Percentiles rank a stretch among this genome's conserved stretches.
Conservation (phyloP, 306 rosid genomes). For the Psophocarpus tetragonolobus region DNA sequence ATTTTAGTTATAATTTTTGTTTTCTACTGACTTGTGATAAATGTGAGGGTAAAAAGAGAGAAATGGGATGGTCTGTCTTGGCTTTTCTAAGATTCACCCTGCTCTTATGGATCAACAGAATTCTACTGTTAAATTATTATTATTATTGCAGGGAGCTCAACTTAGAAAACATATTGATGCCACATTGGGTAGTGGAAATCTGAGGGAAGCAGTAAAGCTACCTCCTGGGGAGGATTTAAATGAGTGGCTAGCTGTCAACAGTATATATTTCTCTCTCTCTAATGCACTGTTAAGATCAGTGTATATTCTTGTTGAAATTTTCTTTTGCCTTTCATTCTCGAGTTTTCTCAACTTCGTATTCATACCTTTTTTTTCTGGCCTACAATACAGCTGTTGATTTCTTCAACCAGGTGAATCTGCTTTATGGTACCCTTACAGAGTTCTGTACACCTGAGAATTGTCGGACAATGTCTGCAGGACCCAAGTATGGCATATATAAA, state of each 20-base stretch:
- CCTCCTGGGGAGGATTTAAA: constrained; percentile 99
- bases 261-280: constrained; percentile 52
- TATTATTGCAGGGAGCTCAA: constrained; percentile 89
- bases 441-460: constrained; percentile 96
- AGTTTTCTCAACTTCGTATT: constrained; percentile 25
- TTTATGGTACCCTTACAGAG: constrained; percentile 96
- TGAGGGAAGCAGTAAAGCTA: constrained; percentile 99
- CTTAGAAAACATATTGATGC: constrained; percentile 98
- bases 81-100: constrained; percentile 5
- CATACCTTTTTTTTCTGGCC: constrained; percentile 7
- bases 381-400: constrained; percentile 91
- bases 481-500: constrained; percentile 70
- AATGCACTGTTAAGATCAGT: constrained; percentile 29
- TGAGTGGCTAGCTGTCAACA: constrained; percentile 99
- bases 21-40: not conserved
- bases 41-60: not conserved
- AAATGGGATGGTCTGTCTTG: not conserved
- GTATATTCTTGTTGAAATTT: constrained; percentile 32
- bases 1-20: constrained; percentile 3
- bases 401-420: constrained; percentile 99
- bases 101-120: not conserved
- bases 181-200: constrained; percentile 94
- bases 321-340: constrained; percentile 13
- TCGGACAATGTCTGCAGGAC: constrained; percentile 99
- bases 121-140: constrained; percentile 5